These are phyloP conservation scores for Trichoderma sp. DNA, from an alignment of 2,329 filamentous ascomycete genomes.

Conservation along the genomic window DNA sequence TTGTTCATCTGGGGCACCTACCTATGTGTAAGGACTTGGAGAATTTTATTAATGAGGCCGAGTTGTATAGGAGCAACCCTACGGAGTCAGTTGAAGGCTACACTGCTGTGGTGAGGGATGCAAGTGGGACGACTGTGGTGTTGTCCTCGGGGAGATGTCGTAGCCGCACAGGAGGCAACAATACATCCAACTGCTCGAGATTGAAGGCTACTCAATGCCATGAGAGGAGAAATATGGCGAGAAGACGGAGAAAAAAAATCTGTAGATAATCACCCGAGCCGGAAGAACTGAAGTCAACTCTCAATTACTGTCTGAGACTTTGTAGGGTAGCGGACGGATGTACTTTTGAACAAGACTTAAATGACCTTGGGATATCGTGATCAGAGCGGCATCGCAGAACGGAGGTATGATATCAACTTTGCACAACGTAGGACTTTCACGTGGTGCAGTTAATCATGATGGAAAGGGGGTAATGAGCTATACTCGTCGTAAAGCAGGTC, in stretches of 20 bases:
- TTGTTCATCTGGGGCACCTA: too few relatives aligned
- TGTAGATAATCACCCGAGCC: background rate
- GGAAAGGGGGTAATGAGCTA: too few relatives aligned
- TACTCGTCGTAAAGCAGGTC: too few relatives aligned
- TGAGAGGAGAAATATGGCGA: background rate
- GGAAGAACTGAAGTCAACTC: background rate
- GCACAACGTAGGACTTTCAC: too few relatives aligned
- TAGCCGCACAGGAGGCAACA: background rate
- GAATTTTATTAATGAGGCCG: too few relatives aligned
- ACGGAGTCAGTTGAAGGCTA: too few relatives aligned
- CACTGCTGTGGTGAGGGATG: background rate
- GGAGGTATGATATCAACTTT: too few relatives aligned
- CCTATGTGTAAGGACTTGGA: too few relatives aligned
- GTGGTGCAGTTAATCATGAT: too few relatives aligned
- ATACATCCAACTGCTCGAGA: background rate
- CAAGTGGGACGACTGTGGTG: rapidly evolving
- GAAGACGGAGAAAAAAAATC: background rate
- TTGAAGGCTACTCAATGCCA: background rate
- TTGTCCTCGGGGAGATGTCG: background rate
- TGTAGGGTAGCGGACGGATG: background rate
- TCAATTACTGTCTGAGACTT: background rate
- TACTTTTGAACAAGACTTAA: background rate
- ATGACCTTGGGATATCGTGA: background rate
- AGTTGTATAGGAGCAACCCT: too few relatives aligned
- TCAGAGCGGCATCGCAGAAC: too few relatives aligned